These are phyloP conservation scores for Suhomyces kunorum DNA, from an alignment of 1,139 yeast genomes.

Conservation along the genomic window DNA sequence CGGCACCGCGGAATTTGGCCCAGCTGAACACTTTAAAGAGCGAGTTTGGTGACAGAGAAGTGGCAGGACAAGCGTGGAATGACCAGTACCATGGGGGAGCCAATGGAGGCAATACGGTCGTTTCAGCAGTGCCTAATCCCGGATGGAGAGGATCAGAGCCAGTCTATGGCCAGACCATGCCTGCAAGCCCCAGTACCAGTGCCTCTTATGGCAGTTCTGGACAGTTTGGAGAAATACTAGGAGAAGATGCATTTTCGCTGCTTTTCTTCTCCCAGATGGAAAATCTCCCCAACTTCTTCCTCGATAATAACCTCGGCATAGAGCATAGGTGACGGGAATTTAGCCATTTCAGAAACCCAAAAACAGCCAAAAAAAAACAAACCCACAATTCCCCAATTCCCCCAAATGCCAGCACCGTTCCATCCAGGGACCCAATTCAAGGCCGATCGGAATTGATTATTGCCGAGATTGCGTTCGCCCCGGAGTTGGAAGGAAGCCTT, in stretches of 20 bases:
- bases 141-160: not conserved
- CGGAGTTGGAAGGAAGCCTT: no score
- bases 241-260: constrained; percentile 23
- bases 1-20: not conserved
- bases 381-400: no score
- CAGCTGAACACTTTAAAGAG: not conserved
- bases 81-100: not conserved
- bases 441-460: no score
- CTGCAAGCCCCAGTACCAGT: not conserved
- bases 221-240: constrained; percentile 1
- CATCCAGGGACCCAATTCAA: no score
- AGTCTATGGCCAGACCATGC: not conserved
- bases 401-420: no score
- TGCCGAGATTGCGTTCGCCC: no score
- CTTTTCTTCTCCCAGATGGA: constrained; percentile 22
- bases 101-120: not conserved
- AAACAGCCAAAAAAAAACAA: no score
- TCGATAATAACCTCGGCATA: constrained; percentile 36
- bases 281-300: constrained; percentile 42
- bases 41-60: not conserved
- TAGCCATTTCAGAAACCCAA: not conserved
- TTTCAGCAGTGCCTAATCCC: not conserved
- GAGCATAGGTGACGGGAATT: not conserved
- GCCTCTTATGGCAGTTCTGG: not conserved
- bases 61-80: not conserved